phyloP scores from a whole-genome alignment of 495 filamentous ascomycete genomes.

The Penicillium riverlandense region DNA sequence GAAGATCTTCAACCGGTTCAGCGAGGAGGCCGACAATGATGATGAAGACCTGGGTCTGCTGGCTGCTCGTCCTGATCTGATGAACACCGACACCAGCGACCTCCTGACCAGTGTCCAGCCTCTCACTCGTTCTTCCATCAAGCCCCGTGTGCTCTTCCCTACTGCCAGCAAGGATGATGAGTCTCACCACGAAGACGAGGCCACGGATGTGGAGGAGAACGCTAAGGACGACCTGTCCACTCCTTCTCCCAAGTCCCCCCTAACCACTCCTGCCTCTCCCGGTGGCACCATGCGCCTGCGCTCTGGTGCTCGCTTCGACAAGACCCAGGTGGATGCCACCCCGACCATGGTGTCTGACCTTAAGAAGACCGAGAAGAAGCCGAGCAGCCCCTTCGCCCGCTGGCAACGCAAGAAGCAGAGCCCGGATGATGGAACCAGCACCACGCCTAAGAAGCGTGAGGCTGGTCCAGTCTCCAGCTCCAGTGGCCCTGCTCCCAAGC shows the following conservation, averaged over 20 bases:
- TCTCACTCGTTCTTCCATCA: slow-evolving; percentile 65
- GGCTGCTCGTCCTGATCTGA: slow-evolving; percentile 30
- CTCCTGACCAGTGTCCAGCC: slow-evolving; percentile 36
- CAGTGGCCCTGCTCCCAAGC: slow-evolving; percentile 22
- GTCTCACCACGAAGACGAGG: slow-evolving; percentile 47
- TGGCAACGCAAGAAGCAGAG: slow-evolving; percentile 56
- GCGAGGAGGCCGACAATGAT: slow-evolving; percentile 39
- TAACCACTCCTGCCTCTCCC: slow-evolving; percentile 43
- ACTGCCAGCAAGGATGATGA: slow-evolving; percentile 17
- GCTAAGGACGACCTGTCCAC: slow-evolving; percentile 29
- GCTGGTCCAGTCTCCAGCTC: slow-evolving; percentile 17
- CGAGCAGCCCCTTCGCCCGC: slow-evolving; percentile 56
- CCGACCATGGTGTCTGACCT: slow-evolving; percentile 8
- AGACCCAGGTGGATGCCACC: slow-evolving; percentile 9
- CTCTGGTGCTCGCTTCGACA: slow-evolving; percentile 17
- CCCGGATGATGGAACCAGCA: slow-evolving; percentile 12
- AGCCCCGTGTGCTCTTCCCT: slow-evolving; percentile 82
- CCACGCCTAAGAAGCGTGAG: slow-evolving; percentile 25
- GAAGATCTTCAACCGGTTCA: slow-evolving; percentile 63
- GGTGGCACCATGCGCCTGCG: slow-evolving; percentile 16
- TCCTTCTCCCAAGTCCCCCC: slow-evolving; percentile 43
- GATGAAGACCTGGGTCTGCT: slow-evolving; percentile 42
- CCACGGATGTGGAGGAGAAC: slow-evolving; percentile 53
- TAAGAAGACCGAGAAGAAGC: slow-evolving; percentile 25
- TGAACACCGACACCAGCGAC: slow-evolving; percentile 18